Conservation (phyloP, 2,329 filamentous ascomycete genomes). For the Fonsecaea nubica region DNA sequence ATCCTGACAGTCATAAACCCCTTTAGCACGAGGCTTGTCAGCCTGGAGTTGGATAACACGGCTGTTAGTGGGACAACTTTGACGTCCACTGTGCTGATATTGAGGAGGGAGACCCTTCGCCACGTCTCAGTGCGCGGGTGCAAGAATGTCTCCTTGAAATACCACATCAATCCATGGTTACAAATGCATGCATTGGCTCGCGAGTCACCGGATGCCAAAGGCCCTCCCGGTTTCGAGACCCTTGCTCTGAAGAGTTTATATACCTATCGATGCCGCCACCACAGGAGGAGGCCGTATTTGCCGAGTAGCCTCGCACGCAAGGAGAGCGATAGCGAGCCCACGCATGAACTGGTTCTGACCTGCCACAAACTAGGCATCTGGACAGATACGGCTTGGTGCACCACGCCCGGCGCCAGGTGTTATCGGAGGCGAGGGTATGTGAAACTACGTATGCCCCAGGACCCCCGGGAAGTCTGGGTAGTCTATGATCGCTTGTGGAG, state of each 20-base stretch:
- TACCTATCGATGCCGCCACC: constrained; percentile 68
- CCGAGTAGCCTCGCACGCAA: constrained; percentile 61
- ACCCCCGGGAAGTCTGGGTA: constrained; percentile 66
- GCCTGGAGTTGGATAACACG: constrained; percentile 66
- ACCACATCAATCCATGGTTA: constrained; percentile 67
- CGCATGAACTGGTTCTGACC: constrained; percentile 65
- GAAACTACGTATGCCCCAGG: constrained; percentile 60
- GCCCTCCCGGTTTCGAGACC: constrained; percentile 48
- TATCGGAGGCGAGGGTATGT: constrained; percentile 64
- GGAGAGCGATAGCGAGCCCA: constrained; percentile 66
- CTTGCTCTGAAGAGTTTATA: constrained; percentile 66
- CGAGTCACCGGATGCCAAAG: constrained; percentile 21
- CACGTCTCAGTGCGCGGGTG: constrained; percentile 68
- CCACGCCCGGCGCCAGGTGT: constrained; percentile 63
- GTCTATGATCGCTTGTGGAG: constrained; percentile 66
- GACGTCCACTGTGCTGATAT: constrained; percentile 61
- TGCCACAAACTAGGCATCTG: constrained; percentile 66
- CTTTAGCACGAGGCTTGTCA: constrained; percentile 62
- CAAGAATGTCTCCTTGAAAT: constrained; percentile 70
- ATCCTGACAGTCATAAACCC: constrained; percentile 63
- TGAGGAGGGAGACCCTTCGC: constrained; percentile 61
- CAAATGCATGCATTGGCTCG: constrained; percentile 53
- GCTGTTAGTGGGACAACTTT: constrained; percentile 65
- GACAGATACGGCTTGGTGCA: constrained; percentile 68
- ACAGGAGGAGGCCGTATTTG: constrained; percentile 65